Evolutionary conservation across 768 basidiomycete species (phyloP).

Genomic region (Xerocomellus amylosporus): DNA sequence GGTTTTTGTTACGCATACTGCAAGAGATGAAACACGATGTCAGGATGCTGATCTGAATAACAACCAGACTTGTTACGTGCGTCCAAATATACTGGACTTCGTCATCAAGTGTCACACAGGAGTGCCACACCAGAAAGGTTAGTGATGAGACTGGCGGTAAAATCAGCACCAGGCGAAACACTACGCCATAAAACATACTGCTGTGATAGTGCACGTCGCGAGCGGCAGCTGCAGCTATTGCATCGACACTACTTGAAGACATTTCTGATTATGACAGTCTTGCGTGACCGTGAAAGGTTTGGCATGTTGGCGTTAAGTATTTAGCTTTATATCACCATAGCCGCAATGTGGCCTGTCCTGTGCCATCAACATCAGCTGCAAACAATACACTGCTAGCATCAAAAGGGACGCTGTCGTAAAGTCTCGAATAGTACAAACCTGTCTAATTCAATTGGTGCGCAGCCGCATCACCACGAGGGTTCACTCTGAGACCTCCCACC

Average conservation of each 20-base stretch:
- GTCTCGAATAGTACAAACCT: too few species aligned
- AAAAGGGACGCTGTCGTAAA: too few species aligned
- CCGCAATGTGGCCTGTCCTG: conserved; percentile 14
- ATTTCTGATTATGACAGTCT: neutral
- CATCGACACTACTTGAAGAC: neutral
- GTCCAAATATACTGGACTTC: conserved; percentile 22
- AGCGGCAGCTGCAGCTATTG: neutral
- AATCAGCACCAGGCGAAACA: conserved; percentile 1
- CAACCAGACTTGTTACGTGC: conserved; percentile 10
- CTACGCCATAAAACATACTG: neutral
- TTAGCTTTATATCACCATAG: neutral
- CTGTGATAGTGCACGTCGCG: conserved; percentile 12
- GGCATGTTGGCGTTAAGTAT: neutral
- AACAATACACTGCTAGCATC: too few species aligned
- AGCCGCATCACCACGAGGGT: too few species aligned
- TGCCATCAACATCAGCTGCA: too few species aligned
- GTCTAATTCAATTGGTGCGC: too few species aligned
- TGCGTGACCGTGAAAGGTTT: neutral
- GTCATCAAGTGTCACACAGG: conserved; percentile 14
- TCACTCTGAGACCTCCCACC: neutral
- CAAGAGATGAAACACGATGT: too few species aligned
- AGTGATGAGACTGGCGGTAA: conserved; percentile 10
- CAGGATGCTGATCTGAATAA: too few species aligned
- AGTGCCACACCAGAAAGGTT: conserved; percentile 13
- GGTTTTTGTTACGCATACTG: conserved; percentile 23